Conservation (phyloP, 78 protist genomes). For the Mastigamoeba balamuthi region DNA sequence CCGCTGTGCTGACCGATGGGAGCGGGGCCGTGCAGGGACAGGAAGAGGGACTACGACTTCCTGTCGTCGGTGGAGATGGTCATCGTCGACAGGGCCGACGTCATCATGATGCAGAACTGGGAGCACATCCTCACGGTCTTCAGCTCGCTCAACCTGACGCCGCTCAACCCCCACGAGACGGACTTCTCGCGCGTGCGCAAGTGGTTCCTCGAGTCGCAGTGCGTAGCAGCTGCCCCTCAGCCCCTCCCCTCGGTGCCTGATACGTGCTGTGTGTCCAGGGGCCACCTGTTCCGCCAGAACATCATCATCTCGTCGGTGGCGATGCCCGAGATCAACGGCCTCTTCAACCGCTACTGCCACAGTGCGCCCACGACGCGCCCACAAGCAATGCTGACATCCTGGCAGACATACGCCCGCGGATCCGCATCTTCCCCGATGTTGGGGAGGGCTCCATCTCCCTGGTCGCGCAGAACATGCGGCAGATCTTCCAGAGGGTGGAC, state of each 20-base stretch:
- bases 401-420: neutral
- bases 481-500: conserved; percentile 39
- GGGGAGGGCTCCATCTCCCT: conserved; percentile 11
- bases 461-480: conserved; percentile 12
- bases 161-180: conserved; percentile 11
- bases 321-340: conserved; percentile 44
- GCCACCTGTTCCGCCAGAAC: conserved; percentile 49
- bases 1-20: neutral
- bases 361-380: neutral
- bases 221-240: neutral
- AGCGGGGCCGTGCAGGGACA: neutral
- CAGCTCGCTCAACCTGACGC: conserved; percentile 22
- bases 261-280: conserved; percentile 13
- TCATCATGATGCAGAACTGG: conserved; percentile 76
- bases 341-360: conserved; percentile 28
- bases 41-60: conserved; percentile 46
- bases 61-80: conserved; percentile 63
- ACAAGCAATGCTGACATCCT: neutral
- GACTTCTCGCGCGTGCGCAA: conserved; percentile 36
- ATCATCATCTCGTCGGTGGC: conserved; percentile 15
- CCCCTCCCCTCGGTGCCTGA: no score
- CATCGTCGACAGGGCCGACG: conserved; percentile 44
- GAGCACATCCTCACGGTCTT: conserved; percentile 54
- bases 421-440: neutral
- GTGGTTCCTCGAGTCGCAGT: neutral